Conservation (phyloP, 192 early-diverging fungal genomes). For the Coemansia sp. region DNA sequence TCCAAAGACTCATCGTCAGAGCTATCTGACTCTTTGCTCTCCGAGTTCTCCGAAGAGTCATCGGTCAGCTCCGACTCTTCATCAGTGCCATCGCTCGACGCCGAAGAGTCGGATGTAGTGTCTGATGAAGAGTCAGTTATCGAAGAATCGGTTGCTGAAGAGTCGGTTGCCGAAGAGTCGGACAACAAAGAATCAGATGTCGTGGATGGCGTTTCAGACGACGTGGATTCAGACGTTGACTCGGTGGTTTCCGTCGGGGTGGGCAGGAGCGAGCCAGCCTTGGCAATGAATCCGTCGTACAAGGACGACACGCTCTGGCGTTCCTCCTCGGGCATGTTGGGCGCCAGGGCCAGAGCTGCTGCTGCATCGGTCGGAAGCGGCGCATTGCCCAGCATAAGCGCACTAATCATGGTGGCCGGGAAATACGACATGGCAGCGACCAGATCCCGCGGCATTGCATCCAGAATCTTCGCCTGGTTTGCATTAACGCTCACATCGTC, state of each 20-base stretch:
- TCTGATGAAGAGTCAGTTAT: not conserved
- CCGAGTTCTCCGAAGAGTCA: not conserved
- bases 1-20: conserved; percentile 4
- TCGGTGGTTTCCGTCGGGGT: not conserved
- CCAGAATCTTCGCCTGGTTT: conserved; percentile 1
- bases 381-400: conserved; percentile 4
- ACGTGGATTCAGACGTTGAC: not conserved
- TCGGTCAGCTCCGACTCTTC: conserved; percentile 1
- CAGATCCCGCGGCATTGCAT: not conserved
- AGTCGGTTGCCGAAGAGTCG: not conserved
- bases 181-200: not conserved
- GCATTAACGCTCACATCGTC: conserved; percentile 1
- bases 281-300: conserved; percentile 1
- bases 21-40: conserved; percentile 4
- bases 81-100: not conserved
- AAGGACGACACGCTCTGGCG: not conserved
- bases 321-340: conserved; percentile 9
- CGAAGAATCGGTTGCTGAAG: not conserved
- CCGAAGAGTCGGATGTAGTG: not conserved
- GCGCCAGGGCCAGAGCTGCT: not conserved
- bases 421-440: conserved; percentile 3
- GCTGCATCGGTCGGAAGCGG: not conserved
- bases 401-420: not conserved
- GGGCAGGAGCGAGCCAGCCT: not conserved
- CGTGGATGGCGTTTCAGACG: not conserved